Conservation (phyloP, 495 filamentous ascomycete genomes). For the Darksidea phi region DNA sequence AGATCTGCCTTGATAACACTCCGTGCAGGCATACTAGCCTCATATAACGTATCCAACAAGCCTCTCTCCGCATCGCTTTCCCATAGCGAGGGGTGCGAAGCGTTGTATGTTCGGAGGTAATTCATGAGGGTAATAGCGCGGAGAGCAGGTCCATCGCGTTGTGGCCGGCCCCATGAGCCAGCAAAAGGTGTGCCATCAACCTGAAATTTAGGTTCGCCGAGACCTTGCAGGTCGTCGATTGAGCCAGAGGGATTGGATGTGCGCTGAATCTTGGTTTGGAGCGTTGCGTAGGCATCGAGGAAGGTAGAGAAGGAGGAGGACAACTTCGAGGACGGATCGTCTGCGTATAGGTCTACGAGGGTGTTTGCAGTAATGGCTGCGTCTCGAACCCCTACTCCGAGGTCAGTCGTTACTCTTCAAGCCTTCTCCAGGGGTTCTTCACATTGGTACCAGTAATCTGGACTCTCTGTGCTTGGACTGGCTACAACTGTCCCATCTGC, state of each 20-base stretch:
- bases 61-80: constrained; percentile 25
- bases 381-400: constrained; percentile 38
- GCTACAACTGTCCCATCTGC: constrained; percentile 37
- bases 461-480: constrained; percentile 38
- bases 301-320: constrained; percentile 27
- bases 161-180: constrained; percentile 62
- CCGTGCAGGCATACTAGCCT: constrained; percentile 37
- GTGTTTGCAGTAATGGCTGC: constrained; percentile 40
- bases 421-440: not conserved
- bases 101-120: constrained; percentile 44
- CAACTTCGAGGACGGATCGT: constrained; percentile 27
- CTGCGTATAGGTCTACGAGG: constrained; percentile 37
- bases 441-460: constrained; percentile 44
- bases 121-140: constrained; percentile 50
- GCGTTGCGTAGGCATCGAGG: constrained; percentile 34
- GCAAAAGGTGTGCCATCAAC: constrained; percentile 55
- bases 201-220: constrained; percentile 64
- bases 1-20: constrained; percentile 41
- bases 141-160: constrained; percentile 60
- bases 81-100: constrained; percentile 42
- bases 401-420: constrained; percentile 4
- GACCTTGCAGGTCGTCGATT: constrained; percentile 51
- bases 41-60: constrained; percentile 42
- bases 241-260: constrained; percentile 54
- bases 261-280: constrained; percentile 36